Conservation (phyloP, 257 asterid species). For the Nicotiana knightiana region DNA sequence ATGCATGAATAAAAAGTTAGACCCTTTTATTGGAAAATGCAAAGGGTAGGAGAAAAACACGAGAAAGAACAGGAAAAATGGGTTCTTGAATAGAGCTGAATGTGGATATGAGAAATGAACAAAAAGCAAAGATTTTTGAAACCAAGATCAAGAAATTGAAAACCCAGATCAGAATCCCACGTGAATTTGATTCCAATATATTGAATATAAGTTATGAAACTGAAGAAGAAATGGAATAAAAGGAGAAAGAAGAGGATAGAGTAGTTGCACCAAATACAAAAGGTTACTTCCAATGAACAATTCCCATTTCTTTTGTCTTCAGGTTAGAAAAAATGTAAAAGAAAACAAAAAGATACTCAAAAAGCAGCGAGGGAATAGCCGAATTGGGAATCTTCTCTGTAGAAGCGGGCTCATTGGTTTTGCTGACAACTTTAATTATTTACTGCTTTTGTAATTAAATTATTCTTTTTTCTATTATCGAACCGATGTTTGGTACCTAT, state of each 20-base stretch:
- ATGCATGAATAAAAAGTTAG: not conserved
- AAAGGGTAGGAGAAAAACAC: not conserved
- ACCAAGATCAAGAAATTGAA: not conserved
- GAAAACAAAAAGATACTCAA: not conserved
- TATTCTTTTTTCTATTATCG: too few relatives aligned
- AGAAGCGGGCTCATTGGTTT: not conserved
- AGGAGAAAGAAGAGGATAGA: not conserved
- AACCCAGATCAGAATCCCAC: not conserved
- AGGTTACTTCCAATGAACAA: not conserved
- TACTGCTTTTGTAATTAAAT: too few relatives aligned
- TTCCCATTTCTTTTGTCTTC: not conserved
- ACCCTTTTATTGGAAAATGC: not conserved
- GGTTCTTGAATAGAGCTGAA: not conserved
- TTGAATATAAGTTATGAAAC: not conserved
- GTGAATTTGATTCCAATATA: not conserved
- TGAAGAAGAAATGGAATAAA: not conserved
- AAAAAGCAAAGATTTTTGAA: not conserved
- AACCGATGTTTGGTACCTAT: too few relatives aligned
- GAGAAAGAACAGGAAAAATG: not conserved
- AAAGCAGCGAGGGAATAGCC: not conserved
- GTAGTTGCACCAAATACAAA: not conserved
- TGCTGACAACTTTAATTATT: not conserved
- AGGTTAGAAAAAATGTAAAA: not conserved
- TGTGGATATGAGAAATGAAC: not conserved
- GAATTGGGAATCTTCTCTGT: not conserved